Conservation (phyloP, 345 rosid genomes). For the Euphorbia peplus region DNA sequence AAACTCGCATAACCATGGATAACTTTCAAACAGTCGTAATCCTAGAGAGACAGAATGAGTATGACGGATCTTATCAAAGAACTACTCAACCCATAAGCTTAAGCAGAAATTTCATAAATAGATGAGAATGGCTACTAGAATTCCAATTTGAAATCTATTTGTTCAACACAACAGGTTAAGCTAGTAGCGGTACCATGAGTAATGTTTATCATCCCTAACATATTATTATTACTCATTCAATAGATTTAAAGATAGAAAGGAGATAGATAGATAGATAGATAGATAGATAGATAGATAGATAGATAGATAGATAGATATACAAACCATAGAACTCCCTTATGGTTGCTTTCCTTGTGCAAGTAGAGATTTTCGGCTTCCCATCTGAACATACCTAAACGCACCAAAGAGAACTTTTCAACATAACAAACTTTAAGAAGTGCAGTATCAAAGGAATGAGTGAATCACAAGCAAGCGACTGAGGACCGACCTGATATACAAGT, state of each 20-base stretch:
- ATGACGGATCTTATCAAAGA: not conserved
- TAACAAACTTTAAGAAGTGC: not conserved
- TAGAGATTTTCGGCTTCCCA: constrained; percentile 21
- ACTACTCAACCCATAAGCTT: too few relatives aligned
- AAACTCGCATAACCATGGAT: too few relatives aligned
- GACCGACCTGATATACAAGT: constrained; percentile 23
- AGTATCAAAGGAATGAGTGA: not conserved
- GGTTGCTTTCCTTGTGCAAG: constrained; percentile 25
- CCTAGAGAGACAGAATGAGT: not conserved
- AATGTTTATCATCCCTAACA: not conserved
- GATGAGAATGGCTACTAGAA: too few relatives aligned
- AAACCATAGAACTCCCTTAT: constrained; percentile 30
- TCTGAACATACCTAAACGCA: constrained; percentile 24
- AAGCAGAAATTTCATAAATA: too few relatives aligned
- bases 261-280: too few relatives aligned
- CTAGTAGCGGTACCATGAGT: too few relatives aligned
- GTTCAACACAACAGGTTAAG: not conserved
- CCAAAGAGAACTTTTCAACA: not conserved
- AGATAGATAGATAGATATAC: too few relatives aligned
- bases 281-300: too few relatives aligned
- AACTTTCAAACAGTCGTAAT: not conserved
- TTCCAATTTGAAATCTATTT: too few relatives aligned
- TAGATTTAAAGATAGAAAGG: not conserved
- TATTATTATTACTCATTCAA: not conserved
- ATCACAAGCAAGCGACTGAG: not conserved